Base-by-base conservation (phyloP, 2,329 filamentous ascomycete genomes). In the Coniochaeta sp. region DNA sequence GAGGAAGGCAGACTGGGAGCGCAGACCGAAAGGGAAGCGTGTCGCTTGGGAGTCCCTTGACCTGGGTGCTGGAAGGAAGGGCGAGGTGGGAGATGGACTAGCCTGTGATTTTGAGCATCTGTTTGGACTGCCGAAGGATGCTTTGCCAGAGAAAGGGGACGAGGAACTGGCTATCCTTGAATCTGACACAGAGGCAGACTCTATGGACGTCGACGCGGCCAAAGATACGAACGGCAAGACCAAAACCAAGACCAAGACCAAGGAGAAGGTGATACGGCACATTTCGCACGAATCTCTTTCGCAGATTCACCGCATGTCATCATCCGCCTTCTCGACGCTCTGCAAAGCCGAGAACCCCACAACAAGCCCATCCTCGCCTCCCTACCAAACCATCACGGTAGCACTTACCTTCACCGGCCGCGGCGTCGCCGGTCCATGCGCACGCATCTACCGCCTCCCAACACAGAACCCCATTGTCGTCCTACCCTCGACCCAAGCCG, bases 391-490 rank as follows among this genome's bases (percentile, higher is more conserved):
- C 33, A 70, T 85, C 50, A 86, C 82, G 0, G 77, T 91, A 42
- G 80, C 78, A 48, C 73, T 97, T 50, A 82, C 74, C 0, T 75
- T 94, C 45, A 64, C 87, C 8, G 74, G 77, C 33, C 83, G 89
- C 52, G 92, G 94, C 24, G 79, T 86, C 1, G 87, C 85, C 3
- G 75, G 71, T 0, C 71, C 82, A 3, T 88, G 86, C 65, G 89
- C 92, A 4, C 82, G 94, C 31, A 84, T 97, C 57, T 99, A 97
- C 68, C 85, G 89, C 13, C 81, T 97, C 14, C 89, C 92, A n/a
- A 67, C 72, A 1, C 52, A 51, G 2, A 50, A 48, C 47, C 55
- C 60, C 0, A 27, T 42, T 2, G 46, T 60, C 8, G 51, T 53
- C 8, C 55, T 59, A 3, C 60, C 63, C 1, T 63, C 65, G 6